phyloP scores from a whole-genome alignment of 768 basidiomycete genomes.

The Mycena latifolia region DNA sequence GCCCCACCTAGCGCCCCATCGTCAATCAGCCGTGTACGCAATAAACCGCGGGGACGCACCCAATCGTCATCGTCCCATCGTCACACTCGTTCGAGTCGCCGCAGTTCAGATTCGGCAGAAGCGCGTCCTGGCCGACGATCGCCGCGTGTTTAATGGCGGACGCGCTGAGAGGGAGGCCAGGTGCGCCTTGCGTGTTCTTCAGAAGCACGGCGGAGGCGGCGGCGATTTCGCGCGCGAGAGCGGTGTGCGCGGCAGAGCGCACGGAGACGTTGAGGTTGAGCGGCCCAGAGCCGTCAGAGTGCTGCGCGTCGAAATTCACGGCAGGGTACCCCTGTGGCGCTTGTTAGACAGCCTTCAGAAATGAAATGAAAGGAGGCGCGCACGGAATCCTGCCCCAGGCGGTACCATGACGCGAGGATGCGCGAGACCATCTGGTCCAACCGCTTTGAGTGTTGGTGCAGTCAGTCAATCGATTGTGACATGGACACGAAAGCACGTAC shows the following conservation, averaged over 20 bases:
- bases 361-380: constrained; percentile 61
- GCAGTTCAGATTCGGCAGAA: constrained; percentile 60
- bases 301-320: constrained; percentile 60
- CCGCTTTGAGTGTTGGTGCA: constrained; percentile 41
- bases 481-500: constrained; percentile 37
- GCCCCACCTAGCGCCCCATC: constrained; percentile 54
- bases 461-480: background rate
- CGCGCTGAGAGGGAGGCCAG: constrained; percentile 58
- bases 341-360: constrained; percentile 55
- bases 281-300: constrained; percentile 58
- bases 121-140: constrained; percentile 71
- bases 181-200: constrained; percentile 67
- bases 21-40: constrained; percentile 39
- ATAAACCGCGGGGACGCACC: constrained; percentile 53
- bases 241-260: constrained; percentile 57
- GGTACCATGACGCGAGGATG: constrained; percentile 61
- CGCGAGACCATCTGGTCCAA: constrained; percentile 61
- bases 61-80: constrained; percentile 72
- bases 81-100: constrained; percentile 65
- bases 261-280: constrained; percentile 59
- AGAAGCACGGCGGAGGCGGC: constrained; percentile 75
- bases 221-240: constrained; percentile 72
- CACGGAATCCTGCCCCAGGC: constrained; percentile 59
- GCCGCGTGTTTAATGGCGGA: constrained; percentile 67
- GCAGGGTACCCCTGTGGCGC: constrained; percentile 65